Conservation (phyloP, 2,329 filamentous ascomycete genomes). For the Colletotrichum horii region DNA sequence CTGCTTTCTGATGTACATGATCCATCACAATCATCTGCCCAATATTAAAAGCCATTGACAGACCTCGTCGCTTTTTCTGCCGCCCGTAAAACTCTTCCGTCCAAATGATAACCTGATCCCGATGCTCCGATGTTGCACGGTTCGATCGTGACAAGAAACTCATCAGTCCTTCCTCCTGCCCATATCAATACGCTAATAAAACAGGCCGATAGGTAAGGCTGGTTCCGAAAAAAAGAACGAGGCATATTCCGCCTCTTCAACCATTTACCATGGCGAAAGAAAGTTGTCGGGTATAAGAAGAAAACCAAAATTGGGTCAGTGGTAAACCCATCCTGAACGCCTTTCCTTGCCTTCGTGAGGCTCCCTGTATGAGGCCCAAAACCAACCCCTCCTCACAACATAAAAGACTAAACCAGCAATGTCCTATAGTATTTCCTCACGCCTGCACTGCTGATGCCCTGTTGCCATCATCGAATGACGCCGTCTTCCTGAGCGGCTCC, state of each 20-base stretch:
- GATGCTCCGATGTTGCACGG: neutral
- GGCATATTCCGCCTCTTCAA: neutral
- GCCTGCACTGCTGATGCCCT: constrained; percentile 28
- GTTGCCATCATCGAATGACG: constrained; percentile 26
- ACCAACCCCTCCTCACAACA: neutral
- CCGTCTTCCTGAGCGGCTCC: constrained; percentile 45
- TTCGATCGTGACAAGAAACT: neutral
- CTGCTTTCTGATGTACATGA: constrained; percentile 21
- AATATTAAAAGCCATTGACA: constrained; percentile 13
- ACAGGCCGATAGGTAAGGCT: constrained; percentile 4
- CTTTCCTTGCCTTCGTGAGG: constrained; percentile 1
- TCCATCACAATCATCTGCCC: constrained; percentile 11
- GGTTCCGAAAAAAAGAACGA: neutral
- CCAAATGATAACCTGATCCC: neutral
- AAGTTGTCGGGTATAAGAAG: constrained; percentile 41
- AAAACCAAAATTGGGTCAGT: constrained; percentile 10
- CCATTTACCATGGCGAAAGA: constrained; percentile 32
- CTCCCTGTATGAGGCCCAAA: neutral
- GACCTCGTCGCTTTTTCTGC: constrained; percentile 9
- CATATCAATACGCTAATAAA: constrained; percentile 19
- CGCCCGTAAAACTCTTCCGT: neutral
- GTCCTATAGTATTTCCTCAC: constrained; percentile 7
- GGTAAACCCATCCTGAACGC: constrained; percentile 15
- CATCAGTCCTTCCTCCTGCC: neutral
- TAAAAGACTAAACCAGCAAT: constrained; percentile 20